Base-by-base conservation (phyloP, 768 basidiomycete species). In the Lactifluus piperatus region DNA sequence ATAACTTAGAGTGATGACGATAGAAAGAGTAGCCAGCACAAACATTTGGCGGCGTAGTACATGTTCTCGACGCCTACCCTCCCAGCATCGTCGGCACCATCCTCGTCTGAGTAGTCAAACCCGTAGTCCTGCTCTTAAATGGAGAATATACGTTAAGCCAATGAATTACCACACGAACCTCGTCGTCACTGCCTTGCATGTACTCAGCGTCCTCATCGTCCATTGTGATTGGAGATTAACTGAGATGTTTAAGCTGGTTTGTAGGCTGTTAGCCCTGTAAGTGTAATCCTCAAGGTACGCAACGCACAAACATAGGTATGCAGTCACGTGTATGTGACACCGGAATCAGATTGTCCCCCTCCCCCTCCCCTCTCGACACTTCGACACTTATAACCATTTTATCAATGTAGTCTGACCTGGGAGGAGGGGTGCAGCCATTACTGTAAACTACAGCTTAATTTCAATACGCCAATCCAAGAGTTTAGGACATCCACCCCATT, bases 11-110 rank as follows among this genome's bases (percentile, higher is more conserved):
- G 26, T 18, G 6, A 24, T 9, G 8, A 29, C 11, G 5, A 13
- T 9, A 4, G 29, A 13, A 50, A 60, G 53, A 16, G 26, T 32
- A 14, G 13, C 27, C 27, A n/a, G 43, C 60, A 72, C 86, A 52
- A 64, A 97, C 95, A 85, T 73, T 99, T 99, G 11, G 97, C 97
- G 50, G 86, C 88, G 71, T 98, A 98, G 74, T 99, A 99, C 82
- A 94, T 84, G 69, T 99, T 99, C 76, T 99, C 97, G 46, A 97
- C 84, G 73, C 97, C 94, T 26, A 84, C 88, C 54, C 83, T 89
- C 50, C 81, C 88, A 1, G 83, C 79, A 65, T 88, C 88, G 56
- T 91, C 83, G 29, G 80, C 89, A 29, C 89, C 89, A 36, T 89
- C 91, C 51, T 82, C 86, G 72, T 93, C 94, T 44, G 94, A 94